Evolutionary conservation across 2,329 filamentous ascomycete species (phyloP), one percentile per base, ranked within the genome.

Genomic region (Claviceps quebecensis): DNA sequence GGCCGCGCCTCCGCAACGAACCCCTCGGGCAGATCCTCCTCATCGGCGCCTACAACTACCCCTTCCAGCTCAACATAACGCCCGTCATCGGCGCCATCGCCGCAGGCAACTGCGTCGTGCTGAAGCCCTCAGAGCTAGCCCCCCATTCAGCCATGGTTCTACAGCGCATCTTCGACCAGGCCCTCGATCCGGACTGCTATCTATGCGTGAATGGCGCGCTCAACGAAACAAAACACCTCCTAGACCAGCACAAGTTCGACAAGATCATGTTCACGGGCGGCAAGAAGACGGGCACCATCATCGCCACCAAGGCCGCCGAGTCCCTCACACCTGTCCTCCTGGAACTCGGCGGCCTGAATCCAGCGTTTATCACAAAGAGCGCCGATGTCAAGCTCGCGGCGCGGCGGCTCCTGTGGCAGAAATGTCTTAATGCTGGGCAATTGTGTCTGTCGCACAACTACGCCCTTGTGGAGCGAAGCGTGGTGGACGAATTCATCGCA

Each of bases 211-310:
- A 96, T 65, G 93, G 93, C 54, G 82, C 73, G 29, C 70, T 95
- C 19, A 75, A 83, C 4, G 88, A 95, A 73, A 89, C 86, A 4
- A 87, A 86, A 45, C 82, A 81, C 13, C 71, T 97, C 45, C 77
- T 98, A 37, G 81, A 91, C 53, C 80, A 14, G 5, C 19, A 89
- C 71, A 91, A 91, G 67, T 98, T 90, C 84, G 90, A 94, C 71
- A 97, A 96, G 77, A 94, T 98, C 62, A 90, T 93, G 73, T 98
- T 95, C 72, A 98, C 93, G 1, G 93, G 93, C 51, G 83, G 81
- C 60, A 76, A 77, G 49, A 71, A 65, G 29, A 88, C 96, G 17
- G 93, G 87, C 62, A 88, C 84, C 63, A 90, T 97, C 61, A 83
- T 97, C 50, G 80, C 87, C 47, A 83, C 90, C 67, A 95, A 94